A percentile compares a stretch with the other conserved stretches of the same genome.
These are phyloP conservation scores for Juglanconis juglandina DNA, from an alignment of 2,329 filamentous ascomycete genomes.

Conservation along the genomic window DNA sequence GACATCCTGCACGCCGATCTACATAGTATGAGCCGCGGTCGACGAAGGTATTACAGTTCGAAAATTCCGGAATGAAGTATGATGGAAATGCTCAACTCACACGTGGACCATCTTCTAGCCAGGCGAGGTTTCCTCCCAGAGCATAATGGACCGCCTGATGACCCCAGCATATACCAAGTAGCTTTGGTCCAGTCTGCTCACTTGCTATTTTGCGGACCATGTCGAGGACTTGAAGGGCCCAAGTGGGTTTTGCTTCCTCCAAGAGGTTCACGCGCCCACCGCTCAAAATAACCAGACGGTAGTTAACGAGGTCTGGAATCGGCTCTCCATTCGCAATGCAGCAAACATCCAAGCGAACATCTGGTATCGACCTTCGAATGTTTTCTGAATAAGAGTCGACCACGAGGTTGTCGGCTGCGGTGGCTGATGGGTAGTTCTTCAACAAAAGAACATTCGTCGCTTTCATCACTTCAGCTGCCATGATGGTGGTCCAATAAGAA, in stretches of 20 bases:
- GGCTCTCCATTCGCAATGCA: neutral
- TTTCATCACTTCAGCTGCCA: neutral
- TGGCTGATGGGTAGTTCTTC: neutral
- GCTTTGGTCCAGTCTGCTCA: neutral
- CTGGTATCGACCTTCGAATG: neutral
- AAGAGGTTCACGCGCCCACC: neutral
- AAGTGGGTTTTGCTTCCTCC: neutral
- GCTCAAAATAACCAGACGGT: neutral
- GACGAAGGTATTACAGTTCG: neutral
- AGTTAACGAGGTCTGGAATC: neutral
- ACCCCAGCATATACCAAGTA: conserved; percentile 1
- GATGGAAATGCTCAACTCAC: neutral
- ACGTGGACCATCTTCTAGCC: neutral
- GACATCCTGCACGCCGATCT: neutral
- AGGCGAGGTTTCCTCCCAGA: neutral
- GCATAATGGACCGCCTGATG: neutral
- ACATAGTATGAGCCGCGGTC: neutral
- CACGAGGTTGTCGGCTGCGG: neutral
- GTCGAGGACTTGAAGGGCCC: neutral
- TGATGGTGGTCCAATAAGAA: too few species aligned
- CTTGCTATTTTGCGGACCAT: neutral
- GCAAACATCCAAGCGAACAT: neutral
- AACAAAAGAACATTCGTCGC: neutral
- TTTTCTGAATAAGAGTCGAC: neutral
- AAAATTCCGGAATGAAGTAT: neutral